Percentiles rank a stretch among this genome's conserved stretches.
Conservation (phyloP, 1,139 yeast species). For the Barnettozyma hawaiiensis region DNA sequence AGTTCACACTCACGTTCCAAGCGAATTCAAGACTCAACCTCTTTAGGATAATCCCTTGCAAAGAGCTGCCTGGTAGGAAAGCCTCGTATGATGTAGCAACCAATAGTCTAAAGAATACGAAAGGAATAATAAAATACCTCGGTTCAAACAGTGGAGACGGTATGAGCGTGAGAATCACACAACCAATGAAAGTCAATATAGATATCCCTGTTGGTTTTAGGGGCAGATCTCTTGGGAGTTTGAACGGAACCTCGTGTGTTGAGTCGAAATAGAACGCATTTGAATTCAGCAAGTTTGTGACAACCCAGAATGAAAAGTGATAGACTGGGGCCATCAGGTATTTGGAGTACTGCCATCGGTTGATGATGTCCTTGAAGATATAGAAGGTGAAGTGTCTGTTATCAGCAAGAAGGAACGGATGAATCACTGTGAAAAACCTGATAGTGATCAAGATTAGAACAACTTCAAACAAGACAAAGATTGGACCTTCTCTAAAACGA, state of each 20-base stretch:
- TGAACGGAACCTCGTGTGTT: slow-evolving; percentile 31
- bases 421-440: slow-evolving; percentile 62
- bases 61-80: slow-evolving; percentile 19
- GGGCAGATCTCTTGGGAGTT: slow-evolving; percentile 31
- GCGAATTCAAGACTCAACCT: slow-evolving; percentile 49
- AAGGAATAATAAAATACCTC: slow-evolving; percentile 82
- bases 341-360: slow-evolving; percentile 37
- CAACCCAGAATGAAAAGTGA: slow-evolving; percentile 58
- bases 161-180: slow-evolving; percentile 56
- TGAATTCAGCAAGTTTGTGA: slow-evolving; percentile 33
- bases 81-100: slow-evolving; percentile 39
- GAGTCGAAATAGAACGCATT: slow-evolving; percentile 32
- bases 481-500: slow-evolving; percentile 26
- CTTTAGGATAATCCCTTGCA: slow-evolving; percentile 26
- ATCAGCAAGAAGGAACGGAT: slow-evolving; percentile 89
- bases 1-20: slow-evolving; percentile 57
- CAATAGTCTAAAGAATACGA: slow-evolving; percentile 64
- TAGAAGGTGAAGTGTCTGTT: slow-evolving; percentile 92
- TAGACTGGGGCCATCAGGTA: slow-evolving; percentile 57
- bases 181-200: slow-evolving; percentile 44
- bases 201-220: slow-evolving; percentile 36
- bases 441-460: slow-evolving; percentile 44
- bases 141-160: slow-evolving; percentile 95
- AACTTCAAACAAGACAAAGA: slow-evolving; percentile 29
- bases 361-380: slow-evolving; percentile 60